These are phyloP conservation scores for Ballota nigra DNA, from an alignment of 257 asterid genomes.

Conservation along the genomic window DNA sequence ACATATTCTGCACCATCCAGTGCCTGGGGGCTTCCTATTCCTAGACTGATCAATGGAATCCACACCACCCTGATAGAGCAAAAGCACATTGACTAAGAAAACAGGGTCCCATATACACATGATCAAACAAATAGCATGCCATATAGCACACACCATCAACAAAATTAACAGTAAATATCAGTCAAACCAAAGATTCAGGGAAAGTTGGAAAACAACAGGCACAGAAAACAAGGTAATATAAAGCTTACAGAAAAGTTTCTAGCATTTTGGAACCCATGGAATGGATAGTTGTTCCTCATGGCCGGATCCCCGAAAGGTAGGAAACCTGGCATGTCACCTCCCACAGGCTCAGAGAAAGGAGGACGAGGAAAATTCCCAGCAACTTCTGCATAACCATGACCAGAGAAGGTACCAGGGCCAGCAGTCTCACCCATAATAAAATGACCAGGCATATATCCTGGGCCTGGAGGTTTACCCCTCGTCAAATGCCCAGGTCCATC, in stretches of 20 bases:
- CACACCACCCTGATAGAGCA: constrained; percentile 47
- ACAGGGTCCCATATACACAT: too few species aligned
- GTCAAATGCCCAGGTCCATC: constrained; percentile 47
- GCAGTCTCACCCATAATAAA: constrained; percentile 42
- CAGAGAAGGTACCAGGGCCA: constrained; percentile 56
- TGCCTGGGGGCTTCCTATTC: constrained; percentile 59
- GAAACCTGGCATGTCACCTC: constrained; percentile 41
- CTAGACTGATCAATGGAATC: constrained; percentile 58
- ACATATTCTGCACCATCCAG: constrained; percentile 93
- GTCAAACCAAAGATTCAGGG: not conserved
- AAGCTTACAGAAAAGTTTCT: constrained; percentile 51
- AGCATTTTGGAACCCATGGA: constrained; percentile 48
- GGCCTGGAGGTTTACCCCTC: constrained; percentile 50
- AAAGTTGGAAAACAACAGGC: not conserved
- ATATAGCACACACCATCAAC: not conserved
- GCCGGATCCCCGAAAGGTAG: constrained; percentile 63
- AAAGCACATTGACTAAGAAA: not conserved
- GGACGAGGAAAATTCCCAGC: constrained; percentile 43
- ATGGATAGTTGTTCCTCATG: constrained; percentile 56
- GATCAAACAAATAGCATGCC: too few species aligned
- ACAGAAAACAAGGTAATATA: not conserved
- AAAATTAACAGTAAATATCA: not conserved
- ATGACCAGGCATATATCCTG: constrained; percentile 45
- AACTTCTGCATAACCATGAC: constrained; percentile 47
- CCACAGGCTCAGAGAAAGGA: constrained; percentile 45